Evolutionary conservation across 1,284 basidiomycete genomes (phyloP).

Genomic region (Vanrija sp.): DNA sequence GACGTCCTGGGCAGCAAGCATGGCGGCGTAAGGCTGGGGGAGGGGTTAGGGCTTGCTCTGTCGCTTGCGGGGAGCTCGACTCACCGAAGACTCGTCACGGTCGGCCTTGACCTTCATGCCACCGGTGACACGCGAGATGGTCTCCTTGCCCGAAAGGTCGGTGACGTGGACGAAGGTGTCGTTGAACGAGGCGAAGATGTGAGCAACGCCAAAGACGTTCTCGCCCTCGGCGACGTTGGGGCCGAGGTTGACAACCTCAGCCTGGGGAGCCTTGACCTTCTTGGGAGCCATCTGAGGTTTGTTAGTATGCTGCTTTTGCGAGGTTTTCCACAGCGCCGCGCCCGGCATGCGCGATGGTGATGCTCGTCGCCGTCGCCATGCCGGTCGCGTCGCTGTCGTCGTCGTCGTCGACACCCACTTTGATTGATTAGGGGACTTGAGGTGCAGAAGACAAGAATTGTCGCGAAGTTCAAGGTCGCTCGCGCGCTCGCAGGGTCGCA

Average conservation of each 20-base stretch:
- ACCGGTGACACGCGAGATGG: slow-evolving; percentile 97
- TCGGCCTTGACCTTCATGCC: slow-evolving; percentile 99
- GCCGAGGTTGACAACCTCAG: slow-evolving; percentile 79
- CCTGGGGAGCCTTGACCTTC: slow-evolving; percentile 58
- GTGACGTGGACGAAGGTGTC: slow-evolving; percentile 99
- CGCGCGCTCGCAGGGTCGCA: no score
- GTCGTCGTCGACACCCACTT: not conserved
- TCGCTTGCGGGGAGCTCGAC: slow-evolving; percentile 25
- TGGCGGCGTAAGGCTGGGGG: slow-evolving; percentile 78
- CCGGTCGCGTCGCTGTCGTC: not conserved
- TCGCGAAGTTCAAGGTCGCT: no score
- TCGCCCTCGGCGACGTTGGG: slow-evolving; percentile 93
- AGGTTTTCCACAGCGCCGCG: not conserved
- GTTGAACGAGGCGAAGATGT: slow-evolving; percentile 98
- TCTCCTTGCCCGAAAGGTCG: slow-evolving; percentile 98
- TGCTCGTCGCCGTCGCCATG: not conserved
- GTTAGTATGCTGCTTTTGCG: not conserved
- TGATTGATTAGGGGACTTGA: not conserved
- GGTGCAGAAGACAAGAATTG: not conserved
- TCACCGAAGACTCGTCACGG: slow-evolving; percentile 89
- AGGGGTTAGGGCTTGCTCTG: slow-evolving; percentile 10
- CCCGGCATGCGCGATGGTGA: no score
- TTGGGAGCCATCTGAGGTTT: slow-evolving; percentile 43
- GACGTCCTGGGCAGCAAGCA: slow-evolving; percentile 98
- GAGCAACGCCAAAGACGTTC: slow-evolving; percentile 91